Evolutionary conservation across 768 basidiomycete species (phyloP).

Genomic region (Kwoniella sp.): DNA sequence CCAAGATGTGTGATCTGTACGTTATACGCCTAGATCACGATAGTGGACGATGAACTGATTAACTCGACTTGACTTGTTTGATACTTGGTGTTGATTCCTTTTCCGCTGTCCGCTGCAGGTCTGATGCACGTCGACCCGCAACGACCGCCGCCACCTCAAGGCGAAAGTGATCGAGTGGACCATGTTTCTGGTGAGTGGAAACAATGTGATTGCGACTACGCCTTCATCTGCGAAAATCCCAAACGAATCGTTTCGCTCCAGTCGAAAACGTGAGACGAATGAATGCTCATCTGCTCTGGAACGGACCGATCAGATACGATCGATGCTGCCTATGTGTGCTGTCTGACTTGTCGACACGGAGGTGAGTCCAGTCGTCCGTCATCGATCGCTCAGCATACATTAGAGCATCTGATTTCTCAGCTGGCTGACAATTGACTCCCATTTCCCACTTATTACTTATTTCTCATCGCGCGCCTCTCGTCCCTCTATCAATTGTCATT

Average conservation of each 20-base stretch:
- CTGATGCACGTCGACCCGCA: constrained; percentile 31
- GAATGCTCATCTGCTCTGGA: not conserved
- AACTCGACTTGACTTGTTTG: too few relatives aligned
- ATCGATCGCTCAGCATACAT: too few relatives aligned
- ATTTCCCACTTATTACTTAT: too few relatives aligned
- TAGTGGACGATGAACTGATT: not conserved
- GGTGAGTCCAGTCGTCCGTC: constrained; percentile 21
- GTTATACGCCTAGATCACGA: constrained; percentile 15
- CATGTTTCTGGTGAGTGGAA: constrained; percentile 16
- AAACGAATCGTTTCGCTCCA: too few relatives aligned
- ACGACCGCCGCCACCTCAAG: constrained; percentile 6
- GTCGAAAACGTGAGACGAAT: not conserved
- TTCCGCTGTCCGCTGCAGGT: too few relatives aligned
- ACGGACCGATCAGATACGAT: constrained; percentile 34
- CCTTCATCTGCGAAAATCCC: too few relatives aligned
- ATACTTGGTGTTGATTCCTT: too few relatives aligned
- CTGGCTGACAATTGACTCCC: too few relatives aligned
- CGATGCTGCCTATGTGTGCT: constrained; percentile 47
- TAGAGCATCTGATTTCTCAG: not conserved
- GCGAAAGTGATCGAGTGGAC: constrained; percentile 12
- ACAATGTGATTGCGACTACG: too few relatives aligned
- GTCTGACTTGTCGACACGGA: constrained; percentile 50
- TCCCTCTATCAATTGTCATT: too few relatives aligned
- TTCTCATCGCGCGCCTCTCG: too few relatives aligned
- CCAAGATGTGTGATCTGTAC: constrained; percentile 50